These are phyloP conservation scores for Closterium sp. DNA, from an alignment of 139 green algal species.

Conservation along the genomic window DNA sequence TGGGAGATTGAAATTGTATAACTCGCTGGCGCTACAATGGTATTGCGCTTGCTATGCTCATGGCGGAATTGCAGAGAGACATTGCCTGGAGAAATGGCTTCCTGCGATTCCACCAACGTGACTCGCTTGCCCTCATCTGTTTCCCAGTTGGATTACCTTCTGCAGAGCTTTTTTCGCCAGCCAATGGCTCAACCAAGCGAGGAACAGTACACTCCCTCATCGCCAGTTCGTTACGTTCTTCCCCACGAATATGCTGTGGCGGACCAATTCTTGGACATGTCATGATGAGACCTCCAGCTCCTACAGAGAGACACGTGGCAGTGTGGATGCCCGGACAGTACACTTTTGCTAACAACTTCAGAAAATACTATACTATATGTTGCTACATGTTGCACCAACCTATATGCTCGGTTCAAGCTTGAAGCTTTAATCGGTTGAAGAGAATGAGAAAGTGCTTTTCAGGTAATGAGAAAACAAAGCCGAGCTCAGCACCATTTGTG, in stretches of 20 bases:
- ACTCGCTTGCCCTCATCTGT: too few species aligned
- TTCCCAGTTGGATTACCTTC: too few species aligned
- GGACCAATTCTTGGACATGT: not conserved
- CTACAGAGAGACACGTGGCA: not conserved
- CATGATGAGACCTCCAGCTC: not conserved
- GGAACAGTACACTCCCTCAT: too few species aligned
- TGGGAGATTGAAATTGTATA: not conserved
- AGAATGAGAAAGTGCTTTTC: conserved; percentile 73
- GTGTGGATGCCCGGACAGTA: not conserved
- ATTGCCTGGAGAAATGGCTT: too few species aligned
- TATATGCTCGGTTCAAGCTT: not conserved
- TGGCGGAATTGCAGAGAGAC: too few species aligned
- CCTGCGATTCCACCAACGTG: too few species aligned
- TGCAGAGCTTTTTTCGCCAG: too few species aligned
- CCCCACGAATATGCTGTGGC: not conserved
- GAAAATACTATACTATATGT: not conserved
- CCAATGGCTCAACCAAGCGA: too few species aligned
- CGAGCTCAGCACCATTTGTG: conserved; percentile 68
- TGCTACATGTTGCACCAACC: not conserved
- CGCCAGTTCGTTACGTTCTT: too few species aligned
- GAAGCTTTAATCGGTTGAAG: conserved; percentile 47
- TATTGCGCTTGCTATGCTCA: too few species aligned
- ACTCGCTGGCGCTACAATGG: too few species aligned
- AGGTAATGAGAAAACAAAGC: conserved; percentile 83
- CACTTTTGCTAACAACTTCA: not conserved